Conservation (phyloP, 805 yeast species). For the Metschnikowia aberdeeniae region DNA sequence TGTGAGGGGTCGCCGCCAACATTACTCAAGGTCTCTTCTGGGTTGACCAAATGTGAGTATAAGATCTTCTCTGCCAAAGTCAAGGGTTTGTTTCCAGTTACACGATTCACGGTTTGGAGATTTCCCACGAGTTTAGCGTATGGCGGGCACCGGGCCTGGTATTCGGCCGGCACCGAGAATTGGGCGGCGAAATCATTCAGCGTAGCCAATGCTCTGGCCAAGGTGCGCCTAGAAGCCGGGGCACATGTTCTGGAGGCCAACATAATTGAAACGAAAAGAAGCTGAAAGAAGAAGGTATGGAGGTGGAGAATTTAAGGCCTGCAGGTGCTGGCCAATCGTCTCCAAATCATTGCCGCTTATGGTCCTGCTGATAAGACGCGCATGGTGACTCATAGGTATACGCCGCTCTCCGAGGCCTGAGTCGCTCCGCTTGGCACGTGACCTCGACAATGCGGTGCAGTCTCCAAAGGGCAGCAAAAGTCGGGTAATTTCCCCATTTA, state of each 20-base stretch:
- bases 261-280: slow-evolving; percentile 7
- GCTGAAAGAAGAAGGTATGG: background rate
- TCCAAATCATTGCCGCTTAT: slow-evolving; percentile 11
- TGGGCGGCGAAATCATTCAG: slow-evolving; percentile 20
- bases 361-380: slow-evolving; percentile 12
- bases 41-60: slow-evolving; percentile 87
- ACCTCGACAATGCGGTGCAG: background rate
- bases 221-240: slow-evolving; percentile 7
- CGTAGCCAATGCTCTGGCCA: slow-evolving; percentile 30
- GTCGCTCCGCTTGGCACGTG: slow-evolving; percentile 2
- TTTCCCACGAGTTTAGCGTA: slow-evolving; percentile 69
- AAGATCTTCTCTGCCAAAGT: slow-evolving; percentile 93
- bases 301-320: slow-evolving; percentile 1
- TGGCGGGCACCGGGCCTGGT: slow-evolving; percentile 77
- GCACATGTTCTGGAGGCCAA: slow-evolving; percentile 14
- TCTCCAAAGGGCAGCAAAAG: no score
- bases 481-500: no score
- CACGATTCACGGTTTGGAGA: slow-evolving; percentile 56
- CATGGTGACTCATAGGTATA: slow-evolving; percentile 3
- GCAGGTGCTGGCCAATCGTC: slow-evolving; percentile 10
- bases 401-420: slow-evolving; percentile 4
- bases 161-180: slow-evolving; percentile 53
- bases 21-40: slow-evolving; percentile 68
- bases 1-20: slow-evolving; percentile 46
- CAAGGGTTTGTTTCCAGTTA: slow-evolving; percentile 68